Base-by-base conservation (phyloP, 2,329 filamentous ascomycete species). In the Cordyceps tenuipes region DNA sequence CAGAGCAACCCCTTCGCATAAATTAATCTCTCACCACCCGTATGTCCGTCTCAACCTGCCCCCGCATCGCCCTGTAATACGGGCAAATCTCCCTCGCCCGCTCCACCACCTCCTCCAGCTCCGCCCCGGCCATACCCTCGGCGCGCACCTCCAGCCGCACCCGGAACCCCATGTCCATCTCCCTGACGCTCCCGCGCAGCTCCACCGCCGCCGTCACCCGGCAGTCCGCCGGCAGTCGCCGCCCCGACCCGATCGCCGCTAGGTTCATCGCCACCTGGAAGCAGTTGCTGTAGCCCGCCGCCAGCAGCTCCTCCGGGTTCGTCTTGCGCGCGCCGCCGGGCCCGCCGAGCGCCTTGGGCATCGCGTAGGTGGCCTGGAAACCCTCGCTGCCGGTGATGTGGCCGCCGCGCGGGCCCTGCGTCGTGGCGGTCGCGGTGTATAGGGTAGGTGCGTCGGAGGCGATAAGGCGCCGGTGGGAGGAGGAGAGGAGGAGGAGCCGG, bases 271-370 rank as follows among this genome's bases (percentile, higher is more conserved):
- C 54, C 34, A 57, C 54, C 15, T 26, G 21, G 17, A 57, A 57
- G 54, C 54, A 57, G 46, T 57, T 57, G 54, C 54, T 57, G 54
- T 57, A 57, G 13, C 54, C 54, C 9, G 54, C 54, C 13, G 54
- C 54, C 5, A 57, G 29, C 2, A 57, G 54, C 54, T 57, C 54
- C 17, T 57, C 54, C 3, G 54, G 54, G 34, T 57, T 57, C 17
- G 54, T 57, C 54, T 49, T 49, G 12, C 26, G 31, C 44, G 5
- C 6, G 46, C 54, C 54, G 15, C 54, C 54, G 12, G 54, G 54
- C 3, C 54, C 54, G 21, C 54, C 54, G 21, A 57, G 54, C 1
- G 54, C 43, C 8, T 48, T 48, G 19, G 54, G 54, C 54, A 57
- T 57, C 29, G 43, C 54, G 19, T 57, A 57, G 4, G 43, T 29